Evolutionary conservation across 2,329 filamentous ascomycete species (phyloP).

Genomic region (Cercospora sp.): DNA sequence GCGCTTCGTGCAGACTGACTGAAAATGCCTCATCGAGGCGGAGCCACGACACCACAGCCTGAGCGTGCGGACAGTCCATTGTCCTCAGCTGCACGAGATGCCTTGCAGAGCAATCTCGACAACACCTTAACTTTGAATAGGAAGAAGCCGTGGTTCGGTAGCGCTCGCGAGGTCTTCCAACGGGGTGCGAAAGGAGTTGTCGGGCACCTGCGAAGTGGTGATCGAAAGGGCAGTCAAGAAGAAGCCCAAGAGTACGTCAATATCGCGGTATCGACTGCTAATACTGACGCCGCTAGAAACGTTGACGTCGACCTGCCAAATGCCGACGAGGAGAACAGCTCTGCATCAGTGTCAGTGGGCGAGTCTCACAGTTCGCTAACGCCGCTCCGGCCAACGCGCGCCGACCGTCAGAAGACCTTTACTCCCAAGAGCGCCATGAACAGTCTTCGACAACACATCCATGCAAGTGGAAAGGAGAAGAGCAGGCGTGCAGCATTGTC

Average conservation of each 20-base stretch:
- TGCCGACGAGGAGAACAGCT: slow-evolving; percentile 1
- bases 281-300: neutral
- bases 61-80: slow-evolving; percentile 7
- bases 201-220: slow-evolving; percentile 16
- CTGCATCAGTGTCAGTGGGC: neutral
- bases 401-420: slow-evolving; percentile 20
- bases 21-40: slow-evolving; percentile 17
- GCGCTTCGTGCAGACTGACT: neutral
- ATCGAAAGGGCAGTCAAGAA: slow-evolving; percentile 10
- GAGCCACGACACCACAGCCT: slow-evolving; percentile 15
- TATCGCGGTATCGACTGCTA: neutral
- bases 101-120: slow-evolving; percentile 24
- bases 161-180: slow-evolving; percentile 23
- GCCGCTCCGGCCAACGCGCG: slow-evolving; percentile 15
- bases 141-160: slow-evolving; percentile 31
- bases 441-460: slow-evolving; percentile 27
- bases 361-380: slow-evolving; percentile 13
- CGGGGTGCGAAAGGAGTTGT: slow-evolving; percentile 22
- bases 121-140: slow-evolving; percentile 24
- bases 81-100: slow-evolving; percentile 23
- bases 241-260: slow-evolving; percentile 11
- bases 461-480: slow-evolving; percentile 20
- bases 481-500: slow-evolving; percentile 22
- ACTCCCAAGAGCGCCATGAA: slow-evolving; percentile 27
- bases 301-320: neutral